These are phyloP conservation scores for Limonium bicolor DNA, from an alignment of 148 eudicot genomes.

Conservation along the genomic window DNA sequence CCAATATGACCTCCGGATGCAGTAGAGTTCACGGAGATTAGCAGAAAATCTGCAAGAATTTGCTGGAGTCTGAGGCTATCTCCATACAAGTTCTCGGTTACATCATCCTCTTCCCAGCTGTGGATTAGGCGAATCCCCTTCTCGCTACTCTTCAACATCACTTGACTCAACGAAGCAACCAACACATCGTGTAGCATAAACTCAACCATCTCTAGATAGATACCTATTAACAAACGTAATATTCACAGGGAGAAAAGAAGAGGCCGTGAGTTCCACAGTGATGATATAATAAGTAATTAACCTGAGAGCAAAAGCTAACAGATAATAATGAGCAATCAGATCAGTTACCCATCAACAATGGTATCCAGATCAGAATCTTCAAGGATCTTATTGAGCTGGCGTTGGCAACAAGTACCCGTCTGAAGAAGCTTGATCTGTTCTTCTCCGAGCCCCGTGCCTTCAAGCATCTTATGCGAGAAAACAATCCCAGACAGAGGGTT, in stretches of 20 bases:
- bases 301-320: too few relatives aligned
- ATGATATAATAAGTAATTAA: too few relatives aligned
- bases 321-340: too few relatives aligned
- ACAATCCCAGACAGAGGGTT: constrained; percentile 80
- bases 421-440: constrained; percentile 42
- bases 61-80: constrained; percentile 85
- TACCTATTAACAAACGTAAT: constrained; percentile 37
- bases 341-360: constrained; percentile 83
- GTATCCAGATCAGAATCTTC: constrained; percentile 80
- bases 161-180: constrained; percentile 74
- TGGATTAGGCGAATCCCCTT: constrained; percentile 54
- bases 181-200: constrained; percentile 56
- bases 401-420: constrained; percentile 68
- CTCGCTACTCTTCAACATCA: constrained; percentile 52
- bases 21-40: constrained; percentile 50
- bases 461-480: constrained; percentile 56
- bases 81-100: constrained; percentile 55
- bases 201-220: constrained; percentile 79
- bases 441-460: constrained; percentile 45
- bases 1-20: constrained; percentile 60
- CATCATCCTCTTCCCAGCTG: constrained; percentile 19
- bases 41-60: constrained; percentile 67
- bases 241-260: too few relatives aligned
- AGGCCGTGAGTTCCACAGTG: too few relatives aligned
- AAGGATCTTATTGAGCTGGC: constrained; percentile 69